Evolutionary conservation across 2,329 filamentous ascomycete species (phyloP), one percentile per base, ranked within the genome.

Genomic region (Colletotrichum noveboracense): DNA sequence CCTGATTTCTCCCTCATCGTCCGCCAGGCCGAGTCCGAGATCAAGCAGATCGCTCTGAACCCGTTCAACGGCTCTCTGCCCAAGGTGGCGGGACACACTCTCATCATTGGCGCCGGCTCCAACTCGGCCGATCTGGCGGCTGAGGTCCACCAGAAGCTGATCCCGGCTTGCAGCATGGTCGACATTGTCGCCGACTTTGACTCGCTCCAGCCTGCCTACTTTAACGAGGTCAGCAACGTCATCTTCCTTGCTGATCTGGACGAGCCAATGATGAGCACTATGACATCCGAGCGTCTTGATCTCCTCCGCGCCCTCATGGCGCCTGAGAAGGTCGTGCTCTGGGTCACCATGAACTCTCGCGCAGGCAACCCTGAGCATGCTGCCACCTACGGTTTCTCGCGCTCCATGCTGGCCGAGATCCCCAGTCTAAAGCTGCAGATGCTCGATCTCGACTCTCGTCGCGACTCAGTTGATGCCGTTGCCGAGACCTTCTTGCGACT

Each of bases 1-100:
- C 77, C 80, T 0, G 85, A 85, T 1, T 84, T 82, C 58, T 81
- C 82, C 2, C 70, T 88, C n/a, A 82, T 81, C 24, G 79, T 88
- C 9, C 82, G 86, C 12, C 86, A 87, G 66, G 78, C 83, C 18
- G 78, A 79, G 18, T 80, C 77, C 2, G 65, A 66, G 16, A 70
- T 79, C 7, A 82, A 83, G 70, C 60, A 72, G 9, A 26, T 76
- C 7, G 38, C 28, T 38, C 79, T 61, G 71, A 71, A 24, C 76
- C 82, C 5, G 66, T 79, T 9, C 64, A 67, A 12, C 26, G 66
- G 56, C 48, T 18, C 16, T n/a, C 55, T 52, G 1, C 21, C 66
- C 6, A 36, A 28, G 13, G 36, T 83, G 4, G 69, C 78, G 4
- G 77, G 82, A 16, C 77, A 79, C 18, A 77, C 85, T 7, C 74